Evolutionary conservation across 805 yeast genomes (phyloP), one percentile per base, ranked within the genome.

Genomic region (Wickerhamiella azymoides): DNA sequence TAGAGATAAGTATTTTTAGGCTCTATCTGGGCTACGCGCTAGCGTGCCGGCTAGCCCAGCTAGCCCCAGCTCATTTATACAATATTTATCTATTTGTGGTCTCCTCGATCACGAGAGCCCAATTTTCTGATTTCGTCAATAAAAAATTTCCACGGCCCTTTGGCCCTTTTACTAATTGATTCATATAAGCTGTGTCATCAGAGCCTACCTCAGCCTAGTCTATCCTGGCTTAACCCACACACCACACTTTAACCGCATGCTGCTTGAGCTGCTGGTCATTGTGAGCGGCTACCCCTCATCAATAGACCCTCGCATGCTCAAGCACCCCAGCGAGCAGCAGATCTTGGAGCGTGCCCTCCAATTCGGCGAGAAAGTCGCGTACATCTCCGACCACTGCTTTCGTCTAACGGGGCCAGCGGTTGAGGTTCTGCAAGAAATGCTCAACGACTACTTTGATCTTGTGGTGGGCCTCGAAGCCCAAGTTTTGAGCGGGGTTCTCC

Each of bases 281-380:
- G 44, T 41, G 6, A 24, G 32, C 14, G 44, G 44, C 25, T 41
- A 41, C n/a, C 44, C 44, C 3, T 33, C 44, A 14, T 41, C 44
- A 3, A 28, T 46, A 2, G 47, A 48, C 6, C 32, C 25, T 2
- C 6, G 3, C 7, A 32, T 11, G 6, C 27, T 30, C 1, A 24
- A 43, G 10, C 51, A 49, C 26, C 50, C 54, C 0, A 47, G 48
- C 10, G 52, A 47, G 26, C 19, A n/a, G 1, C 43, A 43, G 9
- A 25, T 47, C 7, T 36, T 49, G 16, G 37, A 35, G 6, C 36
- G 30, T 10, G 51, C 50, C 8, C 21, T 9, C 2, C n/a, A 26
- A 9, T 47, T 47, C 18, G 49, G 54, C 17, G 41, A 13, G 9
- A 35, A 18, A 5, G 46, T 49, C 14, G 26, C 26, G 5, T 17